A percentile compares a stretch with the other conserved stretches of the same genome.
These are phyloP conservation scores for Fragilaria radians DNA, from an alignment of 108 stramenopile genomes.

Conservation along the genomic window DNA sequence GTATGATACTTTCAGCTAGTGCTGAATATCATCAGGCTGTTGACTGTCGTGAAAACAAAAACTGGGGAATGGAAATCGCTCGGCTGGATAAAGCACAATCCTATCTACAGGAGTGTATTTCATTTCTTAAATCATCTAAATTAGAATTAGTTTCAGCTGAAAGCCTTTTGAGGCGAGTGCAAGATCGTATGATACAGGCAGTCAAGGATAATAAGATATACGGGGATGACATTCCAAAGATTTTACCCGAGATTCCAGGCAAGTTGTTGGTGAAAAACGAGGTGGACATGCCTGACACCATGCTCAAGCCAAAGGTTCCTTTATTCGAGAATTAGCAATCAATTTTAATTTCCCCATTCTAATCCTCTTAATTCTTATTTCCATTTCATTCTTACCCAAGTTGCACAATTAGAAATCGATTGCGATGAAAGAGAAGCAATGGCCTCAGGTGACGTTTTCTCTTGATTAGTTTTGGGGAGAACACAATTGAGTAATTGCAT, in stretches of 20 bases:
- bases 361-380: too few species aligned
- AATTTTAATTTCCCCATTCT: too few species aligned
- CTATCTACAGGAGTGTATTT: slow-evolving; percentile 13
- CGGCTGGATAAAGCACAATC: slow-evolving; percentile 16
- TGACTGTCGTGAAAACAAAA: slow-evolving; percentile 16
- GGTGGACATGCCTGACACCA: slow-evolving; percentile 19
- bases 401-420: too few species aligned
- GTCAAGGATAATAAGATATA: slow-evolving; percentile 36
- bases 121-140: slow-evolving; percentile 13
- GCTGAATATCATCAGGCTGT: slow-evolving; percentile 38
- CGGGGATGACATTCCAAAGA: slow-evolving; percentile 20
- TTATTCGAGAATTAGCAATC: slow-evolving; percentile 13
- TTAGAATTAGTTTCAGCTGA: slow-evolving; percentile 3
- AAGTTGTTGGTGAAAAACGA: slow-evolving; percentile 27
- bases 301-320: slow-evolving; percentile 21
- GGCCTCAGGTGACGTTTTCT: too few species aligned
- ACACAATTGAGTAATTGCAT: too few species aligned
- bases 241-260: slow-evolving; percentile 29
- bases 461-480: too few species aligned
- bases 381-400: too few species aligned
- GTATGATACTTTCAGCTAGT: slow-evolving; percentile 28
- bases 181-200: slow-evolving; percentile 28
- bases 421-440: too few species aligned
- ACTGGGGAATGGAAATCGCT: slow-evolving; percentile 31
- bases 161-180: slow-evolving; percentile 1